Base-by-base conservation (phyloP, 2,329 filamentous ascomycete genomes). In the Arthrinium puccinioides region DNA sequence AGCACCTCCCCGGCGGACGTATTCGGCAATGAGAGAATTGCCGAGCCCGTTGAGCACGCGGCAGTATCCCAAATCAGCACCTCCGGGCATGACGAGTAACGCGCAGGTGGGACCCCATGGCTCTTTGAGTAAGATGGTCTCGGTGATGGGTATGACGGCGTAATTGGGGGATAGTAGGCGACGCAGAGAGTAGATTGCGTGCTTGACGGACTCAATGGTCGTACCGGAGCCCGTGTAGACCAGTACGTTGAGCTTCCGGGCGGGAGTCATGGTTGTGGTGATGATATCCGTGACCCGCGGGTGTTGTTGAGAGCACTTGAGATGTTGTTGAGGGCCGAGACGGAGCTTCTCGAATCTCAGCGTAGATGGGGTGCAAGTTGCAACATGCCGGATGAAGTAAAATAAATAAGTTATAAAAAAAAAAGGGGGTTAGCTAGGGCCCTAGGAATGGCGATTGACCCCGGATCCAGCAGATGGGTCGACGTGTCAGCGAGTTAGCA, bases 151-250 rank as follows among this genome's bases (percentile, higher is more conserved):
- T 45, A 89, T 89, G 45, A 98, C 87, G 41, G 90, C 92, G 65
- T 98, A 97, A 60, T 89, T 84, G 35, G 88, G 84, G 4, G 87
- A 85, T 18, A 97, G 79, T 5, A 97, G 75, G 25, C 86, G 81
- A 42, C 88, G 85, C 14, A 98, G 76, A 16, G 87, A 84, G 66
- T 84, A 88, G 43, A 95, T 74, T 60, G 86, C 90, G 59, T 97
- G 90, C 32, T 85, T 80, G 43, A 97, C 87, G 13, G 89, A 95
- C 55, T 92, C 86, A 36, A 84, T 70, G 9, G 89, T 94, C 29
- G 84, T 87, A 45, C 92, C 92, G 55, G 82, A 77, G 51, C 90
- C 89, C 87, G 87, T 84, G 56, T 97, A 97, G 36, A 98, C 87
- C 47, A 97, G 74, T 39, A 98, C 82, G 58, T 98, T 97, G 66